These are phyloP conservation scores for Pythium vanterpoolii DNA, from an alignment of 352 stramenopile genomes.

Conservation along the genomic window DNA sequence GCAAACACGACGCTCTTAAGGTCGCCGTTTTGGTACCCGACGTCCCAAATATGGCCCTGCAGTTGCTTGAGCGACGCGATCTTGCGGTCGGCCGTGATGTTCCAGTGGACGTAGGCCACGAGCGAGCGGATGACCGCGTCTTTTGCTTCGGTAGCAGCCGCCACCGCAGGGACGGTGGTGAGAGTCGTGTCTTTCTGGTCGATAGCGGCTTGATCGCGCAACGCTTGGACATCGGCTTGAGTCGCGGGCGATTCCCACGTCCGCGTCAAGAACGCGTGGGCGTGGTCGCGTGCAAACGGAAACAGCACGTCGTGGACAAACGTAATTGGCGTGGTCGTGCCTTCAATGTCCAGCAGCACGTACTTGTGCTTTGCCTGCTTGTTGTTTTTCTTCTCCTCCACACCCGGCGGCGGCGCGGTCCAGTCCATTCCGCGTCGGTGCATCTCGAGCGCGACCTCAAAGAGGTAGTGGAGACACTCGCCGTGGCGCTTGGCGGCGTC, in stretches of 20 bases:
- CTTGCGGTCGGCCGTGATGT: conserved; percentile 78
- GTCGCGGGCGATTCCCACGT: conserved; percentile 60
- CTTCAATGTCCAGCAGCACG: conserved; percentile 96
- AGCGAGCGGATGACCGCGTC: conserved; percentile 34
- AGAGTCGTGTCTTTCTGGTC: conserved; percentile 23
- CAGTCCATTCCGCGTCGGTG: conserved; percentile 82
- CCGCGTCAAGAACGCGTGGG: conserved; percentile 45
- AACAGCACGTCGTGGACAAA: conserved; percentile 96
- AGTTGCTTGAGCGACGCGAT: conserved; percentile 86
- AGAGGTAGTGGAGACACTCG: conserved; percentile 97
- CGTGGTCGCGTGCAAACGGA: conserved; percentile 80
- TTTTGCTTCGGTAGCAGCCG: conserved; percentile 15
- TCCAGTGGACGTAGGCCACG: conserved; percentile 64
- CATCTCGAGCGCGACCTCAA: conserved; percentile 90
- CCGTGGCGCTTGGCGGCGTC: conserved; percentile 95
- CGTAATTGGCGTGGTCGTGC: conserved; percentile 94
- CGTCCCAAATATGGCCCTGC: conserved; percentile 89
- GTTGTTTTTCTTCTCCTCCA: conserved; percentile 3
- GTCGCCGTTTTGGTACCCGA: conserved; percentile 82
- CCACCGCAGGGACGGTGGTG: conserved; percentile 29
- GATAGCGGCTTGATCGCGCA: conserved; percentile 41
- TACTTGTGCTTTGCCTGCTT: conserved; percentile 76
- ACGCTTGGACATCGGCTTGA: conserved; percentile 39
- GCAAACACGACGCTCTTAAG: conserved; percentile 90
- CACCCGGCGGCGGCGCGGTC: conserved; percentile 32